Evolutionary conservation across 352 stramenopile genomes (phyloP).

Genomic region (Globisporangium megalacanthum): DNA sequence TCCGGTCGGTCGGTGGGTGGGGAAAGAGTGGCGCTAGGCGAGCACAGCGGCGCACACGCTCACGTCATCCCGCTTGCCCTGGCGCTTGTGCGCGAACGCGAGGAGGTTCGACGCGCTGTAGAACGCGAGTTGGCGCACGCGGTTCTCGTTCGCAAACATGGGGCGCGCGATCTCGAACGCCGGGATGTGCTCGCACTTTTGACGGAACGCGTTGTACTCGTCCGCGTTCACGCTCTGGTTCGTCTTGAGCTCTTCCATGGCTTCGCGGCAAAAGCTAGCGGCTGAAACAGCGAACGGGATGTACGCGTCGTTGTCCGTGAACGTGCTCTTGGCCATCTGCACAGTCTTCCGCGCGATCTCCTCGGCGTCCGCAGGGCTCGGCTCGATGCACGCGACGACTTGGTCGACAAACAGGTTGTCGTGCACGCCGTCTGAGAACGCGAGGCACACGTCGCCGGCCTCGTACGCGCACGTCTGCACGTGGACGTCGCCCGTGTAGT

Average conservation of each 20-base stretch:
- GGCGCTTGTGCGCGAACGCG: slow-evolving; percentile 85
- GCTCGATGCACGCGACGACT: slow-evolving; percentile 56
- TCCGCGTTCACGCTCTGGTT: slow-evolving; percentile 54
- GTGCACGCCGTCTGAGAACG: slow-evolving; percentile 86
- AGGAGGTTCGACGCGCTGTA: slow-evolving; percentile 86
- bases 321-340: slow-evolving; percentile 61
- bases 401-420: slow-evolving; percentile 87
- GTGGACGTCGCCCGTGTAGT: slow-evolving; percentile 65
- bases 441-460: slow-evolving; percentile 66
- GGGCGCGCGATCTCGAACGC: slow-evolving; percentile 49
- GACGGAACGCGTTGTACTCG: slow-evolving; percentile 64
- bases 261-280: slow-evolving; percentile 72
- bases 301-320: slow-evolving; percentile 53
- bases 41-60: slow-evolving; percentile 81
- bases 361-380: slow-evolving; percentile 42
- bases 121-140: slow-evolving; percentile 81
- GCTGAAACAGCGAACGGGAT: slow-evolving; percentile 85
- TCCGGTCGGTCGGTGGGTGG: neutral
- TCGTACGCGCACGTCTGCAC: slow-evolving; percentile 75
- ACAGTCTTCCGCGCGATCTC: slow-evolving; percentile 75
- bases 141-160: slow-evolving; percentile 76
- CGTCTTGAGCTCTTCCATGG: slow-evolving; percentile 68
- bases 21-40: slow-evolving; percentile 24
- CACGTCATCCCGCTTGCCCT: slow-evolving; percentile 85
- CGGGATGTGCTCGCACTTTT: slow-evolving; percentile 72